These are phyloP conservation scores for Fusarium tupiense DNA, from an alignment of 2,329 filamentous ascomycete genomes.

Conservation along the genomic window DNA sequence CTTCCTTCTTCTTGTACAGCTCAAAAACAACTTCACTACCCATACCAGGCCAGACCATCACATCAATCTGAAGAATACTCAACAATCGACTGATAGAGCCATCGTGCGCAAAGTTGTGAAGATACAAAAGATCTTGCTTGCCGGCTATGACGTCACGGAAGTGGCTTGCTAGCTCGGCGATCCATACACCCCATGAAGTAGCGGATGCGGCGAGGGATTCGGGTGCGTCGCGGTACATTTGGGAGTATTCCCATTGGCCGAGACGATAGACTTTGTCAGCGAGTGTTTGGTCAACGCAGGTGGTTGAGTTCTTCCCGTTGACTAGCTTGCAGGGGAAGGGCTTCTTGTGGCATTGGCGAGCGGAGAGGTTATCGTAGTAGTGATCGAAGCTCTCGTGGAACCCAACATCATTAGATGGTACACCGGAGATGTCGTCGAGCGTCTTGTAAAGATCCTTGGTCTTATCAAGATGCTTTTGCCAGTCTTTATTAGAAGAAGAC, in stretches of 20 bases:
- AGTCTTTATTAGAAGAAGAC: constrained; percentile 57
- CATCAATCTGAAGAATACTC: constrained; percentile 71
- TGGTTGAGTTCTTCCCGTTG: constrained; percentile 54
- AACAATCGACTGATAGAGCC: constrained; percentile 74
- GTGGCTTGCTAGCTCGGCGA: constrained; percentile 75
- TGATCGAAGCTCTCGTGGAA: constrained; percentile 82
- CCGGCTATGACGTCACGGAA: constrained; percentile 64
- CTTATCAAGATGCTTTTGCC: constrained; percentile 71
- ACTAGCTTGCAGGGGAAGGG: constrained; percentile 74
- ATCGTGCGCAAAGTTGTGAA: constrained; percentile 85
- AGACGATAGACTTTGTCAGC: constrained; percentile 78
- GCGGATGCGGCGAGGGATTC: constrained; percentile 70
- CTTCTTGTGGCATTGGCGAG: constrained; percentile 79
- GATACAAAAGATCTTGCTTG: constrained; percentile 59
- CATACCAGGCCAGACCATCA: constrained; percentile 88
- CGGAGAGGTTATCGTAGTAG: constrained; percentile 86
- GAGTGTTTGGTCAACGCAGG: constrained; percentile 70
- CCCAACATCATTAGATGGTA: constrained; percentile 62
- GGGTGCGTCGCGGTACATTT: constrained; percentile 75
- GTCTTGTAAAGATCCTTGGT: constrained; percentile 63
- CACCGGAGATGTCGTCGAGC: constrained; percentile 75
- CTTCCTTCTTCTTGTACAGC: constrained; percentile 62
- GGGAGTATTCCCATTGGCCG: constrained; percentile 83
- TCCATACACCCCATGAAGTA: constrained; percentile 75
- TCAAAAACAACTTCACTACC: constrained; percentile 81